A percentile compares a stretch with the other conserved stretches of the same genome.
Evolutionary conservation across 1,139 yeast genomes (phyloP).

Genomic region (Suhomyces bribrorum): DNA sequence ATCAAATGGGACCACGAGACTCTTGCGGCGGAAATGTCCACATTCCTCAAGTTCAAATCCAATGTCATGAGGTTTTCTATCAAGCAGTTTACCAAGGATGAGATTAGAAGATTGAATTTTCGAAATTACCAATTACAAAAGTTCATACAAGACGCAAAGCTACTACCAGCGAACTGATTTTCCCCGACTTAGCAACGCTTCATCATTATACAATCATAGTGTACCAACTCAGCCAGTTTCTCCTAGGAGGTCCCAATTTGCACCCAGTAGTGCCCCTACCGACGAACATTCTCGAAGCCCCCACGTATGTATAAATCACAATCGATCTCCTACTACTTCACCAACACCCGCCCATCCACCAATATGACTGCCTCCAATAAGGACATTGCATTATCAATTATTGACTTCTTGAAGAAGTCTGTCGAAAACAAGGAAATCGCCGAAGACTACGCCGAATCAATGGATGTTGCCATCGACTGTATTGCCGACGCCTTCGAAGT

Average conservation of each 20-base stretch:
- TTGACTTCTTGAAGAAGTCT: constrained; percentile 66
- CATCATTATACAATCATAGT: too few species aligned
- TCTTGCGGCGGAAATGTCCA: constrained; percentile 63
- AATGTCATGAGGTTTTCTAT: constrained; percentile 40
- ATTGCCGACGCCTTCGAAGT: constrained; percentile 85
- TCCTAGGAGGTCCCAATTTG: too few species aligned
- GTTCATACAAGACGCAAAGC: constrained; percentile 2
- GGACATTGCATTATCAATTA: constrained; percentile 74
- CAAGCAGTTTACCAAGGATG: constrained; percentile 28
- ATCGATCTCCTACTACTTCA: background rate
- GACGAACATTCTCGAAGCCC: constrained; percentile 11
- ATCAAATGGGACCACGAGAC: constrained; percentile 55
- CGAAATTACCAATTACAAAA: constrained; percentile 4
- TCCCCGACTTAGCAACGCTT: background rate
- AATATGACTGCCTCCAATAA: constrained; percentile 47
- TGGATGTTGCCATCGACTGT: constrained; percentile 94
- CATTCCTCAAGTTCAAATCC: constrained; percentile 53
- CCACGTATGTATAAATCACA: constrained; percentile 7
- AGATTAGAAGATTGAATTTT: constrained; percentile 10
- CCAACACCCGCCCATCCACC: constrained; percentile 2
- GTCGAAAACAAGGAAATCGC: constrained; percentile 64
- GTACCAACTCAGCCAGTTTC: too few species aligned
- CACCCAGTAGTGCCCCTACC: constrained; percentile 11
- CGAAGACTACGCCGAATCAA: constrained; percentile 84
- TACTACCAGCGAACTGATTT: background rate